Evolutionary conservation across 129 eudicot genomes (phyloP).

Genomic region (Pseudognaphalium luteoalbum): DNA sequence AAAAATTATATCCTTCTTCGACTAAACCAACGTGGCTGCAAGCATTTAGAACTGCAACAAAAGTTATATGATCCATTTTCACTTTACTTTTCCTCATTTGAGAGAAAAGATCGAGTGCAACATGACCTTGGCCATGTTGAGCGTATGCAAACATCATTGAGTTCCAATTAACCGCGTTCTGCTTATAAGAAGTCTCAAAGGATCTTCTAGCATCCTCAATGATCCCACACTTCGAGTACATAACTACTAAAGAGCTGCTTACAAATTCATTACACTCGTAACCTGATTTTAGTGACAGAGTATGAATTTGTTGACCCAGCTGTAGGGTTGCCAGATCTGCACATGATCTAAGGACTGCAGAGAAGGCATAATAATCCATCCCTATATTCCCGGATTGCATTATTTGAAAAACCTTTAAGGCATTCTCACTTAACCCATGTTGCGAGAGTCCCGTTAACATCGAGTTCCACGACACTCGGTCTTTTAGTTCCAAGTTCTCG

Average conservation of each 20-base stretch:
- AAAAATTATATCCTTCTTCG: constrained; percentile 56
- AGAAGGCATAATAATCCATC: constrained; percentile 73
- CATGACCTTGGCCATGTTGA: constrained; percentile 74
- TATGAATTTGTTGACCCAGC: constrained; percentile 81
- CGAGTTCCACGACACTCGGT: constrained; percentile 80
- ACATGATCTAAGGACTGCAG: constrained; percentile 77
- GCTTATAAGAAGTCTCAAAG: constrained; percentile 55
- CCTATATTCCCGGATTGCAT: constrained; percentile 50
- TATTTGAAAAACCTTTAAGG: constrained; percentile 53
- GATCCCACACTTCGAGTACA: constrained; percentile 90
- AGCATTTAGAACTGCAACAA: constrained; percentile 88
- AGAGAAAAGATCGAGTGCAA: constrained; percentile 66
- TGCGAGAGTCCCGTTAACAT: constrained; percentile 82
- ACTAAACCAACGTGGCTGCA: constrained; percentile 90
- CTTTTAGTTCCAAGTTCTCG: constrained; percentile 48
- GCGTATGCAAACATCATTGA: constrained; percentile 85
- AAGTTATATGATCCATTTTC: constrained; percentile 77
- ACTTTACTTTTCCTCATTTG: constrained; percentile 53
- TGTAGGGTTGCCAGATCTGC: constrained; percentile 76
- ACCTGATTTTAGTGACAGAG: constrained; percentile 56
- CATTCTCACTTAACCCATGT: constrained; percentile 65
- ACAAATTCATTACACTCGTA: constrained; percentile 70
- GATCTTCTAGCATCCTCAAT: constrained; percentile 71
- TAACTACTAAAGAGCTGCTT: constrained; percentile 66
- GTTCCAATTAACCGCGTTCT: constrained; percentile 81